Conservation (phyloP, 140 eudicot species). For the Oenanthe javanica region DNA sequence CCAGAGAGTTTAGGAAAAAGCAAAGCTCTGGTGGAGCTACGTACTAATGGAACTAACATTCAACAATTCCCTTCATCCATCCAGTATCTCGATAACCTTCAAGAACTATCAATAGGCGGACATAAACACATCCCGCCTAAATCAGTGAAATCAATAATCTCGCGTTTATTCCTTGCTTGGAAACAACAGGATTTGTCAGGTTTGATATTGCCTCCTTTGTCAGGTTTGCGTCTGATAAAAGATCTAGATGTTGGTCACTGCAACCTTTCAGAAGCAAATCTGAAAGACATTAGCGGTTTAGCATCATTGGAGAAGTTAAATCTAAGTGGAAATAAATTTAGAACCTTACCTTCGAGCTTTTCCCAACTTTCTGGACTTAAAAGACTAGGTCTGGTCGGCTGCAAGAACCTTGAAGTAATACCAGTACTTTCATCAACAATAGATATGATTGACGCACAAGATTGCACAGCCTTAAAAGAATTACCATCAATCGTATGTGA, state of each 20-base stretch:
- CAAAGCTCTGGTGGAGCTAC: background rate
- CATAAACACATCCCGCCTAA: background rate
- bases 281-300: constrained; percentile 12
- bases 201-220: constrained; percentile 6
- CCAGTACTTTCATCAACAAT: constrained; percentile 25
- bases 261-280: constrained; percentile 17
- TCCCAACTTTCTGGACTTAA: constrained; percentile 15
- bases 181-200: background rate
- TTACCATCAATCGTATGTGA: background rate
- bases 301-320: constrained; percentile 19
- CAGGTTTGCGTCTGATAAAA: constrained; percentile 8
- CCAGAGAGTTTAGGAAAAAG: background rate
- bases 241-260: constrained; percentile 19
- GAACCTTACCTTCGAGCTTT: constrained; percentile 14
- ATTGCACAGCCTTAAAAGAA: constrained; percentile 7
- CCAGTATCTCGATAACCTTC: background rate
- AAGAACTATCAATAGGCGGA: constrained; percentile 6
- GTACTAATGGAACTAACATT: constrained; percentile 4
- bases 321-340: constrained; percentile 13
- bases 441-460: constrained; percentile 14
- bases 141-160: background rate
- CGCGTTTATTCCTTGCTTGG: background rate
- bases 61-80: background rate
- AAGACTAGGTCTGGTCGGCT: constrained; percentile 1
- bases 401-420: constrained; percentile 8